Percentiles rank a stretch among this genome's conserved stretches.
Evolutionary conservation across 805 yeast genomes (phyloP).

Genomic region (Ogataea zsoltii): DNA sequence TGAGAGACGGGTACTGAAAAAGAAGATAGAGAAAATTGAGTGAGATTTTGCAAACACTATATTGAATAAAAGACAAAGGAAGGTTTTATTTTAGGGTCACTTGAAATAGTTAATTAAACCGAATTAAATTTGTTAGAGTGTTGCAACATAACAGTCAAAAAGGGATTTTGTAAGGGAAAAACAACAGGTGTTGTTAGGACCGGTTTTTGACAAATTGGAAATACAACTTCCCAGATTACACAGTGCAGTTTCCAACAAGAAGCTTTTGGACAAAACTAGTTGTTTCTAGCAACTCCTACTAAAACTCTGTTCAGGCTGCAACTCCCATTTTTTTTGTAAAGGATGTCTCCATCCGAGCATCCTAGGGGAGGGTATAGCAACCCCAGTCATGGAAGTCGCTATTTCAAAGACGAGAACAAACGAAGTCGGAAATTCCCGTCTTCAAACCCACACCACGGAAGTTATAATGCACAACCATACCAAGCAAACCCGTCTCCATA

Average conservation of each 20-base stretch:
- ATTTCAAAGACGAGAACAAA: constrained; percentile 28
- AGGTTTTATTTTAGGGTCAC: background rate
- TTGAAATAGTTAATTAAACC: background rate
- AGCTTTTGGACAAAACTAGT: background rate
- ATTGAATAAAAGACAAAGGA: background rate
- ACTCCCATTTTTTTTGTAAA: background rate
- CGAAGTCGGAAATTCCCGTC: constrained; percentile 27
- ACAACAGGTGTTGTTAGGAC: background rate
- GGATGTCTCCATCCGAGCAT: constrained; percentile 26
- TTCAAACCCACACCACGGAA: constrained; percentile 14
- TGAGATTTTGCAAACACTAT: background rate
- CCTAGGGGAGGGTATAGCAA: constrained; percentile 17
- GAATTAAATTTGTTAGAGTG: background rate
- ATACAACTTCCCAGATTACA: background rate
- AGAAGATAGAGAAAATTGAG: background rate
- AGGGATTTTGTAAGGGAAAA: background rate
- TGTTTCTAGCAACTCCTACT: background rate
- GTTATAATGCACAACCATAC: constrained; percentile 11
- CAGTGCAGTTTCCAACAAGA: background rate
- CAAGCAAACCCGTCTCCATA: constrained; percentile 20
- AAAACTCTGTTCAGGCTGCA: background rate
- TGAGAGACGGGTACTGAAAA: background rate
- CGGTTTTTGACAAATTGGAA: constrained; percentile 1
- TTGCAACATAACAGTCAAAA: background rate
- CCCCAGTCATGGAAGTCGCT: constrained; percentile 19